These are phyloP conservation scores for Dioszegia crocea DNA, from an alignment of 768 basidiomycete genomes.

Conservation along the genomic window DNA sequence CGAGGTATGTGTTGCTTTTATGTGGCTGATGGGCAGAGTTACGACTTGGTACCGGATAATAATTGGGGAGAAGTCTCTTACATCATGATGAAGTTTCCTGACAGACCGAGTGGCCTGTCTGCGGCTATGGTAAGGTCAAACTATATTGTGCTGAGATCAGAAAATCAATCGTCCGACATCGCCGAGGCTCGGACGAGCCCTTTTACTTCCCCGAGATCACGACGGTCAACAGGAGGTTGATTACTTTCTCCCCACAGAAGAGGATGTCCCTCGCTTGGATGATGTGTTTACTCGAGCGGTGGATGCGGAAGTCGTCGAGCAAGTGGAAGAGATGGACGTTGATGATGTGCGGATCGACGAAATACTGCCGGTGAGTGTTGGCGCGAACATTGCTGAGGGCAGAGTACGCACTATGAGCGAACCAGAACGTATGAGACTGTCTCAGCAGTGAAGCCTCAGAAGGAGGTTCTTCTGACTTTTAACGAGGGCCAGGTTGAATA, in stretches of 20 bases:
- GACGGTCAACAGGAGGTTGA: conserved; percentile 37
- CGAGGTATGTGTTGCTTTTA: too few relatives aligned
- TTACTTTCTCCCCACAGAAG: conserved; percentile 37
- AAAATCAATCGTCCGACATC: conserved; percentile 23
- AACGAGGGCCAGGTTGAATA: conserved; percentile 25
- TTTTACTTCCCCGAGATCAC: conserved; percentile 34
- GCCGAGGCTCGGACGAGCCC: conserved; percentile 23
- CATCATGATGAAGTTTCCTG: conserved; percentile 40
- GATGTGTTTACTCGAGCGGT: conserved; percentile 24
- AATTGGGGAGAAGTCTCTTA: conserved; percentile 31
- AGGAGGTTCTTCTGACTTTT: conserved; percentile 39
- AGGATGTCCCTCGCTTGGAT: conserved; percentile 23
- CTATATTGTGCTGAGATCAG: too few relatives aligned
- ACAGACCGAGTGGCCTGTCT: conserved; percentile 41
- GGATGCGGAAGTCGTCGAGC: conserved; percentile 19
- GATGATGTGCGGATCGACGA: conserved; percentile 15
- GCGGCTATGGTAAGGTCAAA: conserved; percentile 27
- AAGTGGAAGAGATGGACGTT: conserved; percentile 23
- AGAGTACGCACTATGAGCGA: conserved; percentile 29
- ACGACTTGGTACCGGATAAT: conserved; percentile 45
- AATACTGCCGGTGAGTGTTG: conserved; percentile 21
- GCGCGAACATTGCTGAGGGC: background rate
- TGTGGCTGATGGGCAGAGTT: too few relatives aligned
- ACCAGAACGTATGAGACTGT: conserved; percentile 42
- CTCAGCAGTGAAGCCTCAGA: conserved; percentile 14